phyloP scores from a whole-genome alignment of 1,284 basidiomycete species.

The Pseudozyma flocculosa region DNA sequence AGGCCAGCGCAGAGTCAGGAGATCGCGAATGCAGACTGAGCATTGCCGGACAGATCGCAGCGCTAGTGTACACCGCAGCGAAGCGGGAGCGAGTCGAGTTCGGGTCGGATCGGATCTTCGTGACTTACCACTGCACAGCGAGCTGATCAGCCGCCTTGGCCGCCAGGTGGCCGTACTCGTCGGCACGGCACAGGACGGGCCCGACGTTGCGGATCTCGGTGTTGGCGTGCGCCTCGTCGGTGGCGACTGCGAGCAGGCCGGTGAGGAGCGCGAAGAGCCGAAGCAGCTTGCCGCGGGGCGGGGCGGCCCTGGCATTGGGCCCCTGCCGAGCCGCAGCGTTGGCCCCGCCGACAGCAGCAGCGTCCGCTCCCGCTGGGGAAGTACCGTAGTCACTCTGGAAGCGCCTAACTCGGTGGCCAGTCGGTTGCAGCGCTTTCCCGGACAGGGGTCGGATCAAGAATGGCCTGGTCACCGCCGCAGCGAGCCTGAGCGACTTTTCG shows the following conservation, averaged over 20 bases:
- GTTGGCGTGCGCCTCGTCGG: constrained; percentile 15
- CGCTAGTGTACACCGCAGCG: too few species aligned
- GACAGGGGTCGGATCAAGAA: constrained; percentile 6
- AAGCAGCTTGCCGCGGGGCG: constrained; percentile 13
- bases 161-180: constrained; percentile 39
- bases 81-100: too few species aligned
- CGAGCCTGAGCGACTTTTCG: constrained; percentile 33
- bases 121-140: constrained; percentile 28
- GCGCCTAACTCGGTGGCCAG: not conserved
- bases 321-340: too few species aligned
- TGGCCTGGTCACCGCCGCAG: constrained; percentile 1
- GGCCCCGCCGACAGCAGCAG: too few species aligned
- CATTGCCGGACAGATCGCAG: too few species aligned
- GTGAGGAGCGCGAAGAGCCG: constrained; percentile 27
- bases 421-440: constrained; percentile 8
- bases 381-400: not conserved
- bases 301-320: too few species aligned
- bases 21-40: too few species aligned
- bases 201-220: constrained; percentile 42
- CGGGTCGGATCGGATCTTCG: too few species aligned
- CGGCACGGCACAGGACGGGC: constrained; percentile 32
- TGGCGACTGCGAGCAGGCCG: constrained; percentile 9
- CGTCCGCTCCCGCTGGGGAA: not conserved
- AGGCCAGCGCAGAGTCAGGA: not conserved
- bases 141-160: constrained; percentile 37